Evolutionary conservation across 2,329 filamentous ascomycete genomes (phyloP), one percentile per base, ranked within the genome.

Genomic region (Aspergillus amoenus): DNA sequence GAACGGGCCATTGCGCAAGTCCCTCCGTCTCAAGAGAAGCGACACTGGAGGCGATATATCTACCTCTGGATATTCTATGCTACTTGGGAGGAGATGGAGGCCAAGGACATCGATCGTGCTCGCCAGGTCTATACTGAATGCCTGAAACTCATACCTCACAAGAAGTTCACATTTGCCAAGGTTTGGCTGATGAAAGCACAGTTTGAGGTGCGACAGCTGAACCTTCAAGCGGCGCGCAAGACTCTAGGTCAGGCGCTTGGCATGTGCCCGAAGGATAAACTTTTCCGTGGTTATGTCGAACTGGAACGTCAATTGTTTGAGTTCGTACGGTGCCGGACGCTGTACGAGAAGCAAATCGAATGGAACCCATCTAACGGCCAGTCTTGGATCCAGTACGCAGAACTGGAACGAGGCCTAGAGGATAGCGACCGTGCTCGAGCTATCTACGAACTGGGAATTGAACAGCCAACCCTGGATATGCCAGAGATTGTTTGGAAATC

Each of bases 21-120:
- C 13, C 94, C 94, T 2, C 93, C 94, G 0, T 95, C 92, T 18
- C 90, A 95, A 66, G 94, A 97, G 73, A 99, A 99, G 80, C 86
- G 94, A 46, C 93, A 97, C 73, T 99, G 94, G 94, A 84, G 94
- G 64, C 84, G 94, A 37, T 99, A 99, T 74, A 95, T 99, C 59
- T 99, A 97, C 71, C 83, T 99, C 1, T 99, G 93, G 91, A 85
- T 97, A 43, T 97, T 97, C 77, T 99, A 97, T 74, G 94, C 94
- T 9, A 79, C 97, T 17, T 97, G 90, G 85, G 94, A 97, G 73
- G 94, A 99, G 74, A 87, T 90, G 73, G 88, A 93, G 62, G 88
- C 88, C 37, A 88, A 88, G 64, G 91, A 97, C 67, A 70, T 85
- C 22, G 85, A 89, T 24, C 85, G 94, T 44, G 90, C 93, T 18